A percentile compares a stretch with the other conserved stretches of the same genome.
These are phyloP conservation scores for Aurantiochytrium sp. DNA, from an alignment of 108 stramenopile species.

Conservation along the genomic window DNA sequence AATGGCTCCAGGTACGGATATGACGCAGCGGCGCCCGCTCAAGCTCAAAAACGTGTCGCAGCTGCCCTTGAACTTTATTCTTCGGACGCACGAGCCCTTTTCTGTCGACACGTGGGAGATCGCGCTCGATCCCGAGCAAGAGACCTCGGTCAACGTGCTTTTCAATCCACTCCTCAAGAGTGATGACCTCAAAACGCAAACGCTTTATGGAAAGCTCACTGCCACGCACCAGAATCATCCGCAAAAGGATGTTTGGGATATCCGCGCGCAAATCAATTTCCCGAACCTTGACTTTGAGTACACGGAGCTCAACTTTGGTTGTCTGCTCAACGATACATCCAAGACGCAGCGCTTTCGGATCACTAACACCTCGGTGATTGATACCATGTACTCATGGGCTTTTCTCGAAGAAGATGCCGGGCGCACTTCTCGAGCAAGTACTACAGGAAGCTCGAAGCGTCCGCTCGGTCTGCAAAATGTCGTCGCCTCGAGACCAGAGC, in stretches of 20 bases:
- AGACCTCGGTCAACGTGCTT: conserved; percentile 24
- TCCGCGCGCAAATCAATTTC: conserved; percentile 47
- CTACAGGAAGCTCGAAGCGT: too few species aligned
- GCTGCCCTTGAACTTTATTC: conserved; percentile 39
- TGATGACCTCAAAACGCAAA: conserved; percentile 44
- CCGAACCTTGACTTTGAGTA: conserved; percentile 56
- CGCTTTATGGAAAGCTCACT: conserved; percentile 23
- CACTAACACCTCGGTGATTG: conserved; percentile 42
- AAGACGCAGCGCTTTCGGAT: conserved; percentile 41
- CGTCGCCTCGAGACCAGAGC: conserved; percentile 27
- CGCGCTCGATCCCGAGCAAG: conserved; percentile 37
- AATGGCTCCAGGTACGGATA: not conserved
- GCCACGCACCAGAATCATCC: conserved; percentile 47
- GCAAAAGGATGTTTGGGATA: conserved; percentile 33
- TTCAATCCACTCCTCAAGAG: conserved; percentile 50
- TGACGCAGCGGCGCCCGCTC: conserved; percentile 18
- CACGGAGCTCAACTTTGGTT: conserved; percentile 47
- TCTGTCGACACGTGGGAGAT: conserved; percentile 39
- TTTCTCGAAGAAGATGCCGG: conserved; percentile 46
- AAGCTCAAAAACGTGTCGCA: conserved; percentile 42
- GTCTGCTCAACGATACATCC: conserved; percentile 58
- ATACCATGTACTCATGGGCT: conserved; percentile 40
- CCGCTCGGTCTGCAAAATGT: not conserved
- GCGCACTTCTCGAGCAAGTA: not conserved
- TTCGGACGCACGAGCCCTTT: conserved; percentile 42